Conservation (phyloP, 2,329 filamentous ascomycete genomes). For the Exserohilum turcica region DNA sequence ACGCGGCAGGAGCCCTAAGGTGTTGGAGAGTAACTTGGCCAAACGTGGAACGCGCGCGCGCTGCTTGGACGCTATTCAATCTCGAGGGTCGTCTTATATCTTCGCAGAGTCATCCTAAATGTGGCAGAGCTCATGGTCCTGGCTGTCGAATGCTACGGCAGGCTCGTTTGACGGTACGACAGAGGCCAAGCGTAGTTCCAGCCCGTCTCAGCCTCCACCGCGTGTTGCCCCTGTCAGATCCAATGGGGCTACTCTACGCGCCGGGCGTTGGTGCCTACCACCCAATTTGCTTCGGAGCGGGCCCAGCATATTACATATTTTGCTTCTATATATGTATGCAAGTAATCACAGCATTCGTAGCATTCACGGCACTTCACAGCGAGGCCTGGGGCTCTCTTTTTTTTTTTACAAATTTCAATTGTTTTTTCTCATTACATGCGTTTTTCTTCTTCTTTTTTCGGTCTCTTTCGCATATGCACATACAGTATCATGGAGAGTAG, state of each 20-base stretch:
- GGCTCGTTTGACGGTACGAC: slow-evolving; percentile 27
- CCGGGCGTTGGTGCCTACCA: not conserved
- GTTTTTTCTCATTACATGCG: slow-evolving; percentile 20
- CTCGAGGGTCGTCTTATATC: slow-evolving; percentile 41
- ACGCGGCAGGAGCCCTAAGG: slow-evolving; percentile 16
- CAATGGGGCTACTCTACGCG: not conserved
- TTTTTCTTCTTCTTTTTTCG: slow-evolving; percentile 11
- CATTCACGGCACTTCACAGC: not conserved
- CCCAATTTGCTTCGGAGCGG: not conserved
- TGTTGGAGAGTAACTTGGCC: slow-evolving; percentile 10
- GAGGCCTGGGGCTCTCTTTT: not conserved
- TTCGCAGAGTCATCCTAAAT: slow-evolving; percentile 31
- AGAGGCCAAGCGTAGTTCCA: slow-evolving; percentile 27
- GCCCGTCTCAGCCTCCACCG: slow-evolving; percentile 36
- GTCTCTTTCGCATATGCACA: slow-evolving; percentile 10
- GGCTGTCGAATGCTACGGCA: slow-evolving; percentile 31
- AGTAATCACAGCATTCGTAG: not conserved
- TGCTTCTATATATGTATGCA: too few relatives aligned
- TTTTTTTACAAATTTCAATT: slow-evolving; percentile 14
- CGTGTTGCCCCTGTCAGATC: slow-evolving; percentile 11
- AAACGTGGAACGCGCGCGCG: slow-evolving; percentile 8
- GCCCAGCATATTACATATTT: not conserved
- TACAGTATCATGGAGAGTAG: not conserved
- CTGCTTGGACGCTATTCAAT: slow-evolving; percentile 27
- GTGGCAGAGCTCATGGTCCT: slow-evolving; percentile 27